Percentiles rank a stretch among this genome's conserved stretches.
These are phyloP conservation scores for Sophora flavescens DNA, from an alignment of 306 rosid genomes.

Conservation along the genomic window DNA sequence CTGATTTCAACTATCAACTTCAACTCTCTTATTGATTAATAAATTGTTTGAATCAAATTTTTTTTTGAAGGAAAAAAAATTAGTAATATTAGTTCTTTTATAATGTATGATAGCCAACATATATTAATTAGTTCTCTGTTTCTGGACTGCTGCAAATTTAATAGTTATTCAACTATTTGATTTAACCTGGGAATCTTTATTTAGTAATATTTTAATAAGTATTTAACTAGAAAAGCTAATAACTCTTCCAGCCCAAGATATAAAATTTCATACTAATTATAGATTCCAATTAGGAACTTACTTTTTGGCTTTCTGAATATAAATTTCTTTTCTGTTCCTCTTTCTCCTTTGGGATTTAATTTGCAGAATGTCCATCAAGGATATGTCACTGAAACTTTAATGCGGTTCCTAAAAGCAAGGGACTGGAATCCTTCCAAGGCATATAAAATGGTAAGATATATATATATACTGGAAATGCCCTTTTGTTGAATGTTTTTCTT, in stretches of 20 bases:
- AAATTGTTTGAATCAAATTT: background rate
- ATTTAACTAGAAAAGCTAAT: conserved; percentile 12
- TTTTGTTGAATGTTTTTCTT: conserved; percentile 33
- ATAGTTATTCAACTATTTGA: background rate
- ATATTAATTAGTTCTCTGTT: background rate
- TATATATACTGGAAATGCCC: background rate
- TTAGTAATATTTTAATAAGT: background rate
- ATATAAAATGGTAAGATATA: conserved; percentile 74
- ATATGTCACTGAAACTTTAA: conserved; percentile 59
- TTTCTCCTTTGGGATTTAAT: conserved; percentile 4
- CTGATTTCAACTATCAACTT: conserved; percentile 29
- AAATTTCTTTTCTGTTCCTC: background rate
- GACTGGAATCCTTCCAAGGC: conserved; percentile 79
- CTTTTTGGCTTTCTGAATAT: conserved; percentile 12
- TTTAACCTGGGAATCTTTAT: conserved; percentile 22
- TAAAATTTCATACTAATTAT: background rate
- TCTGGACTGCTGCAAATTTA: conserved; percentile 15
- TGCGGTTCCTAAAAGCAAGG: conserved; percentile 91
- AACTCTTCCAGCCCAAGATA: conserved; percentile 14
- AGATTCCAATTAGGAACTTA: background rate
- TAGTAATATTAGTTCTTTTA: too few species aligned
- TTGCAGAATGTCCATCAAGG: conserved; percentile 92
- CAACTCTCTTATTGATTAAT: background rate
- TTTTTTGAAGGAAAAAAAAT: too few species aligned
- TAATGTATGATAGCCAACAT: too few species aligned